phyloP scores from a whole-genome alignment of 202 grass and related monocot species.

The Carex arenaria region DNA sequence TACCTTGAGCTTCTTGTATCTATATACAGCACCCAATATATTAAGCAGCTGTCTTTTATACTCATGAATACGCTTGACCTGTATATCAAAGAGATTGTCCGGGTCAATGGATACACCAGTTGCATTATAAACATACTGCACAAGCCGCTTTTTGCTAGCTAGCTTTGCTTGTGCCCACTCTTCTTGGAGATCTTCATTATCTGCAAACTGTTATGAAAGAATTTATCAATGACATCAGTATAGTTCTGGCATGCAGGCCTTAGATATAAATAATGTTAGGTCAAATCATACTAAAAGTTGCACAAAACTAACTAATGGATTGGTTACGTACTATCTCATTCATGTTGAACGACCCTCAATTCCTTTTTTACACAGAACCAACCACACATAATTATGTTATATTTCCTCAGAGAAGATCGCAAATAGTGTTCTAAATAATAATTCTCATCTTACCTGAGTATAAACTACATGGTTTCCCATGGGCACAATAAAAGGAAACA shows the following conservation, averaged over 20 bases:
- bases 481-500: background rate
- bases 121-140: slow-evolving; percentile 74
- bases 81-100: slow-evolving; percentile 87
- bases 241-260: background rate
- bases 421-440: background rate
- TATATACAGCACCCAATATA: slow-evolving; percentile 88
- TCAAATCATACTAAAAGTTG: background rate
- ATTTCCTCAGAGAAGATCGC: background rate
- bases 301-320: background rate
- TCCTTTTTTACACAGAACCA: background rate
- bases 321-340: background rate
- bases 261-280: background rate
- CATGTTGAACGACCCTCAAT: background rate
- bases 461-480: background rate
- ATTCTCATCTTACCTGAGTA: background rate
- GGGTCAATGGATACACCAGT: slow-evolving; percentile 86
- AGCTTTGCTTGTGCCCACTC: slow-evolving; percentile 96
- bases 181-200: slow-evolving; percentile 80
- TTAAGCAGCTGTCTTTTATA: slow-evolving; percentile 96
- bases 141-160: slow-evolving; percentile 73
- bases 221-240: background rate
- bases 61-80: slow-evolving; percentile 96
- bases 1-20: slow-evolving; percentile 99
- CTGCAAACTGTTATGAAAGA: slow-evolving; percentile 61
- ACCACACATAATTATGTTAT: background rate